phyloP scores from a whole-genome alignment of 257 asterid species.

The Solanum tarapatanum region DNA sequence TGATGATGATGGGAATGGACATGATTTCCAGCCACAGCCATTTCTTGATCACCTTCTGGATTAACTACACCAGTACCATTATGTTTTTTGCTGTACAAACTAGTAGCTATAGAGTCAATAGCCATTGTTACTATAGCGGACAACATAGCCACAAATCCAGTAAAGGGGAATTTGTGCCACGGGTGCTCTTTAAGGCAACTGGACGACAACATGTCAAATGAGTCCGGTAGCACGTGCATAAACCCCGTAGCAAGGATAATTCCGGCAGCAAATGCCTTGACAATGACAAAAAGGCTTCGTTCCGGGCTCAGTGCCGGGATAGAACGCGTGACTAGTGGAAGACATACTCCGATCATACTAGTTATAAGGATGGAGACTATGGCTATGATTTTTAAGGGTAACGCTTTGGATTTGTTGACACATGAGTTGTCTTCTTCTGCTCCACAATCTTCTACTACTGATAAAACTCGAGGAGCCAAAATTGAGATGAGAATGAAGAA shows the following conservation, averaged over 20 bases:
- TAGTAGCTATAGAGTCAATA: slow-evolving; percentile 17
- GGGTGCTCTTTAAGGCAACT: slow-evolving; percentile 15
- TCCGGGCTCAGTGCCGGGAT: slow-evolving; percentile 14
- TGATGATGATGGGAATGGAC: slow-evolving; percentile 13
- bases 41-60: slow-evolving; percentile 7
- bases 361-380: slow-evolving; percentile 6
- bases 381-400: slow-evolving; percentile 11
- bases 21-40: background rate
- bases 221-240: slow-evolving; percentile 23
- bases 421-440: background rate
- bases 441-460: slow-evolving; percentile 8
- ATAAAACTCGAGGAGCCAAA: background rate
- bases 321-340: slow-evolving; percentile 8
- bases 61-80: background rate
- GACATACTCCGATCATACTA: slow-evolving; percentile 15
- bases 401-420: slow-evolving; percentile 3
- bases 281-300: slow-evolving; percentile 11
- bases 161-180: slow-evolving; percentile 24
- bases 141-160: slow-evolving; percentile 28
- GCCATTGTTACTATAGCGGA: slow-evolving; percentile 19
- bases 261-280: slow-evolving; percentile 25
- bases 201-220: slow-evolving; percentile 12
- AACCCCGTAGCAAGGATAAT: slow-evolving; percentile 23
- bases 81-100: slow-evolving; percentile 3
- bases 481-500: background rate